These are phyloP conservation scores for Pulveroboletus sp. DNA, from an alignment of 1,284 basidiomycete genomes.

Conservation along the genomic window DNA sequence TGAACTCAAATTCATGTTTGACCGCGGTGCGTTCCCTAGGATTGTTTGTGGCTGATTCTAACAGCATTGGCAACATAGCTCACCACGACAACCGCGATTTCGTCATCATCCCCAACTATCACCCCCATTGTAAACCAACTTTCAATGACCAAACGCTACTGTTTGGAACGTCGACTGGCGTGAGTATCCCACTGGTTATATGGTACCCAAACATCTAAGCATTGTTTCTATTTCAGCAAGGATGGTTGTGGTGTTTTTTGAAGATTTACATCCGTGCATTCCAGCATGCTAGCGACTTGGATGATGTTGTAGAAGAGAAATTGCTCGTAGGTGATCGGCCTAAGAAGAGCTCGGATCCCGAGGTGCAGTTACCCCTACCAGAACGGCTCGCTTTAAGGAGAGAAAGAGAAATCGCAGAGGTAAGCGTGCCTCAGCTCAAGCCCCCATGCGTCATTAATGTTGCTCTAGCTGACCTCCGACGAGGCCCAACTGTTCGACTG, in stretches of 20 bases:
- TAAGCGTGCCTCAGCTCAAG: conserved; percentile 25
- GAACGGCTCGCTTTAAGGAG: conserved; percentile 51
- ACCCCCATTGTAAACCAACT: conserved; percentile 48
- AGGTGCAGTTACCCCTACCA: conserved; percentile 47
- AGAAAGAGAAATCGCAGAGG: conserved; percentile 55
- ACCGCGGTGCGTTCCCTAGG: conserved; percentile 52
- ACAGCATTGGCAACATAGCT: conserved; percentile 35
- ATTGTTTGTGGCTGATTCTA: conserved; percentile 8
- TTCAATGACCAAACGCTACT: conserved; percentile 66
- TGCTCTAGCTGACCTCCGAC: conserved; percentile 55
- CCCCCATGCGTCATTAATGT: conserved; percentile 1
- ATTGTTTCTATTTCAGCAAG: conserved; percentile 39
- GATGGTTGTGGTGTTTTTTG: conserved; percentile 69
- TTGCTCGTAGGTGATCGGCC: conserved; percentile 74
- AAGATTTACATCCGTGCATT: conserved; percentile 73
- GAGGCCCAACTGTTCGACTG: conserved; percentile 57
- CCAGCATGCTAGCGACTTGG: conserved; percentile 71
- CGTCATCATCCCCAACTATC: conserved; percentile 72
- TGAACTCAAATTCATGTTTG: conserved; percentile 79
- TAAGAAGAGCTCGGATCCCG: conserved; percentile 53
- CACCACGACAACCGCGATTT: conserved; percentile 84
- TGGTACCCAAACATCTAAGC: conserved; percentile 2
- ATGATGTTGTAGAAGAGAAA: conserved; percentile 74
- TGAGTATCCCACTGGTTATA: conserved; percentile 32
- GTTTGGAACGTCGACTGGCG: conserved; percentile 59